Base-by-base conservation (phyloP, 768 basidiomycete species). In the Dioszegia crocea region DNA sequence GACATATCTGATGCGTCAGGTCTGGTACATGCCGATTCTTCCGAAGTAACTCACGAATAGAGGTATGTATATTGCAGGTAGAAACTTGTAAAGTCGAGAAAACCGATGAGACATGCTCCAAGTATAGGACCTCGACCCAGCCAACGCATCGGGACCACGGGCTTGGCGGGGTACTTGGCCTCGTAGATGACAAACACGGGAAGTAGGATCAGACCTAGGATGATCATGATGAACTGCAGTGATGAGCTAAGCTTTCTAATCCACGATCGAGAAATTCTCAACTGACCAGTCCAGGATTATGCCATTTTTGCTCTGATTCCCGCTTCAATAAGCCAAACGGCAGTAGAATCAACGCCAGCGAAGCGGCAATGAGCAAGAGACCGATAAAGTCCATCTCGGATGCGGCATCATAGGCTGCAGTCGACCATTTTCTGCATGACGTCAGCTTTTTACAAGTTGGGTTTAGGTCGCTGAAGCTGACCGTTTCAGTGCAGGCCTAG, bases 11-110 rank as follows among this genome's bases (percentile, higher is more conserved):
- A 52, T 6, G 26, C 39, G 27, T 45, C 21, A 56, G 60, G 44
- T 33, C 23, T 4, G 19, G 4, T 17, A 29, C 44, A 48, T 33
- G 16, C 6, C 5, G 1, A 11, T 29, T 26, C n/a, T 23, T 27
- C 27, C 3, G 26, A 83, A 78, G 10, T 82, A 57, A 48, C 81
- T 73, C 84, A 88, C 1, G 85, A 86, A 78, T 84, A 89, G 17
- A 88, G 82, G 69, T 88, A 89, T 10, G 85, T 84, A 75, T 79
- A 86, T 0, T 86, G 85, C 45, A 89, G 80, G 79, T 80, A 79
- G 66, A 79, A 76, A 19, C 76, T 77, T 30, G 70, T 67, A 57
- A 78, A 78, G 59, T 78, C 77, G 53, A 76, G 65, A 70, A 84
- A 85, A 16, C 85, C 86, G 61, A 88, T 84, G 23, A 83, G 61